Evolutionary conservation across 805 yeast genomes (phyloP), one percentile per base, ranked within the genome.

Genomic region (Sungouiella blattae): DNA sequence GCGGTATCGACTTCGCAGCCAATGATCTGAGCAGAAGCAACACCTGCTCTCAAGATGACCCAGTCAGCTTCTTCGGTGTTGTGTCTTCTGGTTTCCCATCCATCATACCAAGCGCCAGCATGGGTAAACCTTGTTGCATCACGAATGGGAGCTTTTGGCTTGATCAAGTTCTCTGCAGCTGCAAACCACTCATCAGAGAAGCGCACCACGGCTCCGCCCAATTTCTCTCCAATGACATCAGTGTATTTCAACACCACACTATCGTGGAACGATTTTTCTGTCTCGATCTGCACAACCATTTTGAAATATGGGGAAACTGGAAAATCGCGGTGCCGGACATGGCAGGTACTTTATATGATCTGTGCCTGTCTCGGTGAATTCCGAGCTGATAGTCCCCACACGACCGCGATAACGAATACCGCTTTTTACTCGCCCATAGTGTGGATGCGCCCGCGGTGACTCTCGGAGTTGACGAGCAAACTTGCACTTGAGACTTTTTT

Each of bases 81-180:
- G 69, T 91, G 98, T 62, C 98, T 75, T 57, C 97, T 74, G 9
- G 98, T 91, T 62, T 91, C 98, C 98, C 98, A 91, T 15, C 98
- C 98, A 49, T 91, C 98, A 57, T 87, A 91, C 96, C 97, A 91
- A 4, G 96, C 96, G 33, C 98, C 98, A 3, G 89, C 76, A 40
- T 75, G 83, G 2, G 81, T 77, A 59, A 87, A 89, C 50, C 75
- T 72, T 18, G 88, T 83, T 8, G 84, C 82, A 50, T 87, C 95
- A 53, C 94, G 70, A 38, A 87, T 75, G 2, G 97, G 95, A 3
- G 81, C 73, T 30, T 71, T 73, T 25, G 96, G 89, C 54, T 85
- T 80, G 57, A 88, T 80, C 51, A 91, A 71, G 62, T 91, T 91
- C 21, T 72, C 77, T 5, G 98, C 98, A 28, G 78, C 91, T 1